Percentiles rank a stretch among this genome's conserved stretches.
Evolutionary conservation across 2,329 filamentous ascomycete species (phyloP).

Genomic region (Aureobasidium sp.): DNA sequence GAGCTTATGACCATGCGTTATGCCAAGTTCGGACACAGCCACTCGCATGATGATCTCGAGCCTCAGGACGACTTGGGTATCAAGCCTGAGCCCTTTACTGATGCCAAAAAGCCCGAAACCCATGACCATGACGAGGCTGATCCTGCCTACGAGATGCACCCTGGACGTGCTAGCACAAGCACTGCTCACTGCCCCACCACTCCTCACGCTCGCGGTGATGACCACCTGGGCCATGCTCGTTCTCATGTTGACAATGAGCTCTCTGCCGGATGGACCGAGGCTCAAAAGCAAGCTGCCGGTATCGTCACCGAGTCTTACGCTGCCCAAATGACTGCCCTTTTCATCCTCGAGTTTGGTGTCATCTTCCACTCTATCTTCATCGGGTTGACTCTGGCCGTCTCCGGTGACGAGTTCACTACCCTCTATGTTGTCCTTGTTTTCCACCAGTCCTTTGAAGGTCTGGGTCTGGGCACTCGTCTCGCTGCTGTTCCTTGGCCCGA

Average conservation of each 20-base stretch:
- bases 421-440: slow-evolving; percentile 64
- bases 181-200: slow-evolving; percentile 19
- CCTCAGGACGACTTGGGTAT: neutral
- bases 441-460: slow-evolving; percentile 88
- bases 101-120: neutral
- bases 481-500: slow-evolving; percentile 69
- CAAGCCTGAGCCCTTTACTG: slow-evolving; percentile 1
- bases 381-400: slow-evolving; percentile 64
- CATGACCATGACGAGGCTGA: neutral
- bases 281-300: slow-evolving; percentile 5
- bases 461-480: slow-evolving; percentile 78
- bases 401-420: slow-evolving; percentile 50
- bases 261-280: slow-evolving; percentile 13
- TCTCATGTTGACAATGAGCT: slow-evolving; percentile 52
- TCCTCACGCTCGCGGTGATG: slow-evolving; percentile 60
- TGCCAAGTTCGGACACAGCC: slow-evolving; percentile 49
- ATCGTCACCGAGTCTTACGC: slow-evolving; percentile 47
- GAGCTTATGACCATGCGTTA: slow-evolving; percentile 76
- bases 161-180: neutral
- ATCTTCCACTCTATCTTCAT: slow-evolving; percentile 84
- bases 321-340: slow-evolving; percentile 75
- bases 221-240: slow-evolving; percentile 67
- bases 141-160: neutral
- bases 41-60: slow-evolving; percentile 34
- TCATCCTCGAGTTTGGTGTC: slow-evolving; percentile 93